Conservation (phyloP, 805 yeast species). For the Candida suzukii region DNA sequence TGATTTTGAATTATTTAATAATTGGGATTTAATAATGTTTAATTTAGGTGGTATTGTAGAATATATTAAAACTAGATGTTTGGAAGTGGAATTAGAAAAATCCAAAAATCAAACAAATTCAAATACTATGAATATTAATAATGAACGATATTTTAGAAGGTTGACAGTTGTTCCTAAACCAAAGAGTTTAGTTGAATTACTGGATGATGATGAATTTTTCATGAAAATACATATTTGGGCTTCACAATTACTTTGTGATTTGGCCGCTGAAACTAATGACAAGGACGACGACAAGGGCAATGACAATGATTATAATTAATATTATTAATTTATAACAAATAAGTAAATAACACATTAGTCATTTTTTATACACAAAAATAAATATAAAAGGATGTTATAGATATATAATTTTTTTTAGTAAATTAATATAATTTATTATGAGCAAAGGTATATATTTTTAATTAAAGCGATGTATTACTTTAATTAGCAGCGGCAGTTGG, state of each 20-base stretch:
- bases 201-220: constrained; percentile 47
- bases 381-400: no score
- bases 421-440: no score
- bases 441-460: no score
- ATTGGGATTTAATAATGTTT: constrained; percentile 45
- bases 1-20: constrained; percentile 42
- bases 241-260: background rate
- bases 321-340: no score
- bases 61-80: constrained; percentile 27
- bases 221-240: constrained; percentile 62
- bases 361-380: no score
- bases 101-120: background rate
- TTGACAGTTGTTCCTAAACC: constrained; percentile 44
- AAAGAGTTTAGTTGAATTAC: constrained; percentile 44
- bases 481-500: background rate
- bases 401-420: no score
- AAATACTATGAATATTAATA: constrained; percentile 13
- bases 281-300: no score
- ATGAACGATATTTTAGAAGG: constrained; percentile 52
- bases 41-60: constrained; percentile 34
- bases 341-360: no score
- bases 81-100: constrained; percentile 19
- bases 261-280: no score
- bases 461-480: no score
- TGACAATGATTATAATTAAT: no score